Evolutionary conservation across 768 basidiomycete genomes (phyloP).

Genomic region (Amanita molliuscula): DNA sequence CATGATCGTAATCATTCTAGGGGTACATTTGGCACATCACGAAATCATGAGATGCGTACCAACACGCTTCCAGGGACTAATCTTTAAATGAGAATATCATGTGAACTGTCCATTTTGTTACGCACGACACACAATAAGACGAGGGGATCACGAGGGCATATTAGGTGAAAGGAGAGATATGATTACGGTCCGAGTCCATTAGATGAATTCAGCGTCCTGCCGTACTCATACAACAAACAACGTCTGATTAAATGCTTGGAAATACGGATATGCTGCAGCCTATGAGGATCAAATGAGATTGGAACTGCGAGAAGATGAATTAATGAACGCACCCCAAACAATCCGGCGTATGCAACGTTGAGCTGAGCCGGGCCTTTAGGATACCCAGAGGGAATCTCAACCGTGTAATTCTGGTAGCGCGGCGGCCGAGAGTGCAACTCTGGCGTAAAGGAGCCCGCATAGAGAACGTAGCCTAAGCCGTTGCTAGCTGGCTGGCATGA

Average conservation of each 20-base stretch:
- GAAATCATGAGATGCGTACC: not conserved
- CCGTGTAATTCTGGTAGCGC: constrained; percentile 36
- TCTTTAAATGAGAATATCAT: not conserved
- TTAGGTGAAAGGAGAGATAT: not conserved
- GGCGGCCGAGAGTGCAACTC: constrained; percentile 17
- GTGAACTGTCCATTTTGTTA: not conserved
- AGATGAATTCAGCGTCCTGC: not conserved
- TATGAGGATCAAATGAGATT: constrained; percentile 8
- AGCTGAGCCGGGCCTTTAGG: constrained; percentile 23
- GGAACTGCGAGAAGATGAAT: not conserved
- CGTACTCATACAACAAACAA: constrained; percentile 14
- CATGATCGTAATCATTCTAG: not conserved
- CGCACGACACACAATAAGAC: not conserved
- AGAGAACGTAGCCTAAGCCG: constrained; percentile 31
- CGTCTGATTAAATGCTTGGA: constrained; percentile 23
- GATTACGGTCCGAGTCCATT: not conserved
- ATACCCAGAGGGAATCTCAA: constrained; percentile 23
- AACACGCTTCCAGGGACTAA: not conserved
- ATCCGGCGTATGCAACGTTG: constrained; percentile 24
- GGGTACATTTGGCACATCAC: not conserved
- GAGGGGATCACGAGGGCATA: not conserved
- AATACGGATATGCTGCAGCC: constrained; percentile 20
- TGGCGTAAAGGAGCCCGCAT: constrained; percentile 35
- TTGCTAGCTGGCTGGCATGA: constrained; percentile 15
- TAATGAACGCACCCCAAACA: constrained; percentile 27